These are phyloP conservation scores for Biscogniauxia sp. DNA, from an alignment of 2,329 filamentous ascomycete species.

Conservation along the genomic window DNA sequence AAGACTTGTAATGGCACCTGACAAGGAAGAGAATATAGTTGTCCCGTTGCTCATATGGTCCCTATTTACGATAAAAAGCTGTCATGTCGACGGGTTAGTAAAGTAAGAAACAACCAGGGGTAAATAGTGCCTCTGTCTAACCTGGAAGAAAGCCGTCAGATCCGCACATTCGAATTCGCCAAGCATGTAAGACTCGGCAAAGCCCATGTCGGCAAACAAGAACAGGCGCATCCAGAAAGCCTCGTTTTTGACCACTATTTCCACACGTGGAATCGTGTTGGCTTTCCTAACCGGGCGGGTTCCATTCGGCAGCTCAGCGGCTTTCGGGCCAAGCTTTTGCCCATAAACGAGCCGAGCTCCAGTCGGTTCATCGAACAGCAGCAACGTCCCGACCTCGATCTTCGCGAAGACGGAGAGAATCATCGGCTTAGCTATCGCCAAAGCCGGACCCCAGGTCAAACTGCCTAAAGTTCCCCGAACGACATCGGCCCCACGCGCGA, in stretches of 20 bases:
- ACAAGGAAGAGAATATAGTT: slow-evolving; percentile 59
- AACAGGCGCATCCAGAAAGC: slow-evolving; percentile 69
- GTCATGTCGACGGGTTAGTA: slow-evolving; percentile 17
- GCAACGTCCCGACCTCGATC: slow-evolving; percentile 47
- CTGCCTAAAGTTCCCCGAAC: slow-evolving; percentile 42
- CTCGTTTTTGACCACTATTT: slow-evolving; percentile 61
- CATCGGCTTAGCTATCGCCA: slow-evolving; percentile 45
- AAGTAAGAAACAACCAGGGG: neutral
- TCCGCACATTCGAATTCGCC: slow-evolving; percentile 67
- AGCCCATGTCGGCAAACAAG: slow-evolving; percentile 73
- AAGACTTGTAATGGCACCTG: slow-evolving; percentile 55
- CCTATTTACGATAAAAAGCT: slow-evolving; percentile 72
- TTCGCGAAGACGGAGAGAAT: slow-evolving; percentile 45
- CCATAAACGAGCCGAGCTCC: slow-evolving; percentile 44
- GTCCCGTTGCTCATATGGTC: slow-evolving; percentile 61
- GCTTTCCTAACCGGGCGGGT: slow-evolving; percentile 35
- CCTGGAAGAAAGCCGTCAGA: slow-evolving; percentile 66
- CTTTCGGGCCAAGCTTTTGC: slow-evolving; percentile 40
- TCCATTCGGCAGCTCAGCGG: slow-evolving; percentile 35
- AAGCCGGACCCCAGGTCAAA: slow-evolving; percentile 46
- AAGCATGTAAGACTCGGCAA: slow-evolving; percentile 71
- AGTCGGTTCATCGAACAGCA: slow-evolving; percentile 46
- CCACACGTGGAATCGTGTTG: slow-evolving; percentile 41
- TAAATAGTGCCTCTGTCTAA: slow-evolving; percentile 30
- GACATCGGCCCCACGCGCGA: slow-evolving; percentile 39